Evolutionary conservation across 306 rosid genomes (phyloP).

Genomic region (Cicer yamashitae): DNA sequence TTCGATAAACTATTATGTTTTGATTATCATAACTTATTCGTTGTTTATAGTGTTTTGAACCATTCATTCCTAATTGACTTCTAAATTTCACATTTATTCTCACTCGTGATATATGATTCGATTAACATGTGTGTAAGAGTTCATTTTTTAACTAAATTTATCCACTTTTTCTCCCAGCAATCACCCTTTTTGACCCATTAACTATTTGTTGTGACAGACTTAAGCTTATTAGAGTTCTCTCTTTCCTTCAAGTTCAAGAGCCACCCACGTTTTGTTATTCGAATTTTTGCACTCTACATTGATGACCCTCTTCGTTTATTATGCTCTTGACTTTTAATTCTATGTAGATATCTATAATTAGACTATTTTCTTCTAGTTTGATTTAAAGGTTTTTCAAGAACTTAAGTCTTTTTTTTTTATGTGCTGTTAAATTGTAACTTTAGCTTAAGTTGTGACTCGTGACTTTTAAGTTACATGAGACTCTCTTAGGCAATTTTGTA

Average conservation of each 20-base stretch:
- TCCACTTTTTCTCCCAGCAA: neutral
- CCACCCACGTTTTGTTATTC: neutral
- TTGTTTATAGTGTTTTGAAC: no score
- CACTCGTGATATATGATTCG: no score
- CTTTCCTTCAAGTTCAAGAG: neutral
- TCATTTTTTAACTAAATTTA: neutral
- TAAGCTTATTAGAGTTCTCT: neutral
- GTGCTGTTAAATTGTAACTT: neutral
- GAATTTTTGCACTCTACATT: neutral
- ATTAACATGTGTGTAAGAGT: no score
- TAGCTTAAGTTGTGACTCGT: neutral
- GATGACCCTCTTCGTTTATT: neutral
- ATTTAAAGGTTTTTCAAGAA: neutral
- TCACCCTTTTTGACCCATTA: neutral
- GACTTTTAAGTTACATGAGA: neutral
- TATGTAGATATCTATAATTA: constrained; percentile 2
- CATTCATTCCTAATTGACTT: no score
- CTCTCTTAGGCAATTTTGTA: neutral
- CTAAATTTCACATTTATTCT: no score
- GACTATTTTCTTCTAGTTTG: constrained; percentile 3
- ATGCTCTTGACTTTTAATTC: constrained; percentile 4
- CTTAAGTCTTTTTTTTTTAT: neutral
- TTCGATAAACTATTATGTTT: no score
- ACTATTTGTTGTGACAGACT: neutral
- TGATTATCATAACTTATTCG: no score